Evolutionary conservation across 345 rosid species (phyloP).

Genomic region (Hypericum perforatum): DNA sequence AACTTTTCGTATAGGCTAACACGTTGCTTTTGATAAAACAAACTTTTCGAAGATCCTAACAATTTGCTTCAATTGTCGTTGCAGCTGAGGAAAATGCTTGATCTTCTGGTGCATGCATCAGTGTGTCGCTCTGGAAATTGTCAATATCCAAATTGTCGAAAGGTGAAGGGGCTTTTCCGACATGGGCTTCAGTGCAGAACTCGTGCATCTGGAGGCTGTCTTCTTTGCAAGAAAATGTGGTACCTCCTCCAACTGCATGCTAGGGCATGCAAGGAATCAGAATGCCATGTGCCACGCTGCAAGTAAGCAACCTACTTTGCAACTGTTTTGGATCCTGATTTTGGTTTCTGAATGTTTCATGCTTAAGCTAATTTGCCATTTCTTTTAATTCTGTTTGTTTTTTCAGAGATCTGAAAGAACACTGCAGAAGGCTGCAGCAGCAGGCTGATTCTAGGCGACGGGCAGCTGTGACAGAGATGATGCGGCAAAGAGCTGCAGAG

Average conservation of each 20-base stretch:
- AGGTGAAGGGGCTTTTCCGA: slow-evolving; percentile 93
- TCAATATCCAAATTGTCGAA: slow-evolving; percentile 92
- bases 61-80: slow-evolving; percentile 15
- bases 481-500: slow-evolving; percentile 99
- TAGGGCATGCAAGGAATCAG: slow-evolving; percentile 95
- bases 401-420: slow-evolving; percentile 88
- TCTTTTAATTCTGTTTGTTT: slow-evolving; percentile 10
- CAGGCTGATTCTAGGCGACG: slow-evolving; percentile 98
- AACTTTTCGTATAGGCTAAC: no score
- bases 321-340: neutral
- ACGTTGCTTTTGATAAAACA: no score
- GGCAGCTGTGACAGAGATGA: slow-evolving; percentile 99
- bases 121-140: slow-evolving; percentile 74
- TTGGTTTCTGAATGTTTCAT: no score
- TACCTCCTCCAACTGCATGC: slow-evolving; percentile 96
- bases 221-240: slow-evolving; percentile 96
- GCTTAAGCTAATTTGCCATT: neutral
- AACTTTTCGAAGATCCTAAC: slow-evolving; percentile 1
- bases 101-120: slow-evolving; percentile 96
- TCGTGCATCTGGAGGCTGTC: slow-evolving; percentile 94
- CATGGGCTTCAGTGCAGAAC: slow-evolving; percentile 82
- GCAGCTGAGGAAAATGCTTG: slow-evolving; percentile 98
- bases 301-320: slow-evolving; percentile 33
- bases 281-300: slow-evolving; percentile 96
- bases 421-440: slow-evolving; percentile 85